Evolutionary conservation across 495 filamentous ascomycete genomes (phyloP), one percentile per base, ranked within the genome.

Genomic region (Neurospora sublineolata): DNA sequence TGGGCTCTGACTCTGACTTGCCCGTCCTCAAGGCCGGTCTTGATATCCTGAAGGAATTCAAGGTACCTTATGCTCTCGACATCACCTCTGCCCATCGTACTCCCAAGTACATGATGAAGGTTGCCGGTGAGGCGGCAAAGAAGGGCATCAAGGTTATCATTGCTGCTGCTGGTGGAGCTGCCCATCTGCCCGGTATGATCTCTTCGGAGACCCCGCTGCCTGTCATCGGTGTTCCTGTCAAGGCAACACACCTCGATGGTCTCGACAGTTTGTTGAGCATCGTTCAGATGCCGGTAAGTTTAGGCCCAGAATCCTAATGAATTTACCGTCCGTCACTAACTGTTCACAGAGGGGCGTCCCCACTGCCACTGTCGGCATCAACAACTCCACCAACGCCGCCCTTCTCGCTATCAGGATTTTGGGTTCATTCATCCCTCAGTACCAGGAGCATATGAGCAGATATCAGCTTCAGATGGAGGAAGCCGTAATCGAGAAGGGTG

Each of bases 1-100:
- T 97, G 93, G 95, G 95, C 72, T 98, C 95, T 6, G 94, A 97
- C 83, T 95, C 92, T 44, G 95, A 99, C 80, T 88, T 97, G 20
- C 89, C 90, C 41, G 88, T 91, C 14, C 87, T 98, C 18, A 87
- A 88, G 30, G 88, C 91, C 1, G 93, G 91, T 18, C 84, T 96
- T 44, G 88, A 92, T 72, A 86, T 97, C 42, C 86, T 99, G 42
- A 83, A 87, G 37, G 86, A 89, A 40, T 91, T 99, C 76, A 83
- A 84, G 18, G 90, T 98, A 60, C 89, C 92, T 12, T 92, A 88
- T 77, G 87, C 89, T 23, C 86, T 90, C 23, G 90, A 90, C 70
- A 97, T 99, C 81, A 97, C 94, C 37, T 97, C 94, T 52, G 95
- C 95, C 9, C 95, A 99, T 81, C 89, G 95, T 73, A 98, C 94